Evolutionary conservation across 1,284 basidiomycete genomes (phyloP), one percentile per base, ranked within the genome.

Genomic region (Rhodotorula mucilaginosa): DNA sequence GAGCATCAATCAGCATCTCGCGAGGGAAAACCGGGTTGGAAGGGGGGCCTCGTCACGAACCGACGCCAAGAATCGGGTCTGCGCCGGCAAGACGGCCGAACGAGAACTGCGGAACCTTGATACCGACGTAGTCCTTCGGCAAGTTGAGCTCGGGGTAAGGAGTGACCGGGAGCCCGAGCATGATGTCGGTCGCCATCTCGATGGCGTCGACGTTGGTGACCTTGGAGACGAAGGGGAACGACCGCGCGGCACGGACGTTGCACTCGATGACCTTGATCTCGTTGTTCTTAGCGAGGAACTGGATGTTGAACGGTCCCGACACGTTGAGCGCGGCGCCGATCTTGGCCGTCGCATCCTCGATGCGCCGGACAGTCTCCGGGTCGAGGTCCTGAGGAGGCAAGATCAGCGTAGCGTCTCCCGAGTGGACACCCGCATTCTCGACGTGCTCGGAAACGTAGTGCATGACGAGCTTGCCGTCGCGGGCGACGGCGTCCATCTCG

Each of bases 251-350:
- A 73, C 96, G 93, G 54, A 99, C 86, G 83, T 99, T 99, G 84
- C 96, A 99, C 82, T 99, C 96, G 81, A 99, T 99, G 78, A 99
- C 96, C 87, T 99, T 97, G 87, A 98, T 98, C 82, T 98, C 96
- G 84, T 98, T 98, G 84, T 98, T 91, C 87, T 99, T 99, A 70
- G 95, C 95, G 79, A 99, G 97, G 84, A 99, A 97, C 84, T 99
- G 97, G 81, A 99, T 99, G 83, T 99, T 99, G 87, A 92, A 98
- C 3, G 96, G 97, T 39, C 96, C 97, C 6, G 96, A 98, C 65
- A 99, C 94, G 81, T 99, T 97, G 71, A 99, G 88, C n/a, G 95
- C 95, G 75, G 93, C 90, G 46, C 93, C 96, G 75, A 99, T 98
- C 87, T 98, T 99, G 60, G 89, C 89, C 1, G 96, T 98, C 23